Percentiles rank a stretch among this genome's conserved stretches.
Evolutionary conservation across 2,329 filamentous ascomycete species (phyloP).

Genomic region (Trichoderma sp.): DNA sequence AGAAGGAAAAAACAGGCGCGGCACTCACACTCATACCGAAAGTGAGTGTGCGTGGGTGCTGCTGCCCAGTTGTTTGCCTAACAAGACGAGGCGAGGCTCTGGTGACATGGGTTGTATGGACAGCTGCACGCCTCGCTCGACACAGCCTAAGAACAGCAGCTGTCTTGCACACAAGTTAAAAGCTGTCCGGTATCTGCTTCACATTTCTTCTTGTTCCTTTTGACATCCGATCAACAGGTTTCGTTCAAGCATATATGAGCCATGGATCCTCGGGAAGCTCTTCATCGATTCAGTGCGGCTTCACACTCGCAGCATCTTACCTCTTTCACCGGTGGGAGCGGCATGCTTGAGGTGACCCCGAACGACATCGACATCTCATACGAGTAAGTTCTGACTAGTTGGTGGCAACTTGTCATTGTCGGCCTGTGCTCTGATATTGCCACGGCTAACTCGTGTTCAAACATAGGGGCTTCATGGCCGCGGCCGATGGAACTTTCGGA

Average conservation of each 20-base stretch:
- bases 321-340: not conserved
- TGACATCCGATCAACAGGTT: not conserved
- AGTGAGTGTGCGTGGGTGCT: not conserved
- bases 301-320: not conserved
- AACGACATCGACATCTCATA: not conserved
- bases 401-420: not conserved
- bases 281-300: not conserved
- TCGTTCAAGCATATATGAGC: not conserved
- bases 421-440: not conserved
- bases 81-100: constrained; percentile 12
- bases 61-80: constrained; percentile 12
- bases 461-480: not conserved
- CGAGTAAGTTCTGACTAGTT: constrained; percentile 20
- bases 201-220: not conserved
- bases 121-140: not conserved
- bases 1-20: not conserved
- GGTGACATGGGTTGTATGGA: constrained; percentile 10
- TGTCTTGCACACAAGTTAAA: not conserved
- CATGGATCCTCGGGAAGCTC: not conserved
- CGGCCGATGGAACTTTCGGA: not conserved
- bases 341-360: not conserved
- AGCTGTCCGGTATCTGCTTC: not conserved
- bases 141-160: not conserved
- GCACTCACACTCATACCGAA: constrained; percentile 10
- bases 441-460: not conserved